These are phyloP conservation scores for Huiozyma naganishii DNA, from an alignment of 805 yeast species.

Conservation along the genomic window DNA sequence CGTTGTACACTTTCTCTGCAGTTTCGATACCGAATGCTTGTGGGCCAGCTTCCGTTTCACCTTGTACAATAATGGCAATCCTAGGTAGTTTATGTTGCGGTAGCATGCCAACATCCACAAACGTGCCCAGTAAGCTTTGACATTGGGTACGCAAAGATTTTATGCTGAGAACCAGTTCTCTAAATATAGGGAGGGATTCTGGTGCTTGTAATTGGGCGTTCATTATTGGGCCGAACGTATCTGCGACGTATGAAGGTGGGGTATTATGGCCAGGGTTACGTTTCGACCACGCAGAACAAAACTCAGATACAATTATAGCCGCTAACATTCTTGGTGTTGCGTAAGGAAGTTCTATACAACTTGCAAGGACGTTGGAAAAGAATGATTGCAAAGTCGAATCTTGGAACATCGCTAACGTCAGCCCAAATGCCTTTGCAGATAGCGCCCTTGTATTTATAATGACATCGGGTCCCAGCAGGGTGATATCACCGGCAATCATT, in stretches of 20 bases:
- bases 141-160: conserved; percentile 82
- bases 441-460: conserved; percentile 66
- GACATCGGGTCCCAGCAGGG: conserved; percentile 66
- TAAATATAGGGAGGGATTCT: conserved; percentile 39
- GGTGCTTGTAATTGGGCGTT: conserved; percentile 25
- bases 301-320: conserved; percentile 64
- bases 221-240: conserved; percentile 29
- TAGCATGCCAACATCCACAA: conserved; percentile 66
- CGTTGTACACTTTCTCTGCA: conserved; percentile 60
- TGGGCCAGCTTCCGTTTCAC: conserved; percentile 89
- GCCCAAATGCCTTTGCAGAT: conserved; percentile 69
- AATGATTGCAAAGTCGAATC: conserved; percentile 32
- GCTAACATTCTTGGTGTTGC: conserved; percentile 72
- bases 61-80: conserved; percentile 82
- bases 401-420: conserved; percentile 41
- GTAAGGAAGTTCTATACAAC: conserved; percentile 47
- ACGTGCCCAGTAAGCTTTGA: conserved; percentile 66
- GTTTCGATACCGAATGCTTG: conserved; percentile 76
- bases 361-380: conserved; percentile 28
- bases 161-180: conserved; percentile 80
- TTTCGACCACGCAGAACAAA: conserved; percentile 29
- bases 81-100: conserved; percentile 65
- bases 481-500: conserved; percentile 80
- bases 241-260: conserved; percentile 23
- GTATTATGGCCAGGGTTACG: conserved; percentile 5